A percentile compares a stretch with the other conserved stretches of the same genome.
Conservation (phyloP, 805 yeast species). For the Suhomyces sp. region DNA sequence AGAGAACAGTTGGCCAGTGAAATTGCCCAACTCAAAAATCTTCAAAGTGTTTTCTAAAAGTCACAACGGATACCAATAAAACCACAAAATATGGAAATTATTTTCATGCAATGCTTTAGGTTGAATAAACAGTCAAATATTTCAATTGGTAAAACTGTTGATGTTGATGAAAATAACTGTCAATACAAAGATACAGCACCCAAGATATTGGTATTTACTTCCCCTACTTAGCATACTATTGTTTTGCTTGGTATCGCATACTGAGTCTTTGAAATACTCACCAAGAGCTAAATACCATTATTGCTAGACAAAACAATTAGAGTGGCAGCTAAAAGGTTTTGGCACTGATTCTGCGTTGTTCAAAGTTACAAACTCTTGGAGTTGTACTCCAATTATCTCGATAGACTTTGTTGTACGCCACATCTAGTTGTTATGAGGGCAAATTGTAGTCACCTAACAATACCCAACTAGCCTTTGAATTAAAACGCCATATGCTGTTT, state of each 20-base stretch:
- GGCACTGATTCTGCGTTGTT: no score
- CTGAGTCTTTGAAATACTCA: no score
- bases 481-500: not conserved
- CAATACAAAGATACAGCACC: not conserved
- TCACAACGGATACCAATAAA: not conserved
- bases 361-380: not conserved
- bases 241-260: no score
- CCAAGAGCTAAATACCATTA: no score
- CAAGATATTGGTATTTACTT: no score
- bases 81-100: no score
- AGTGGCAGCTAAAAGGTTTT: no score
- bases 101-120: no score
- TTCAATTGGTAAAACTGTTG: no score
- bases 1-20: not conserved
- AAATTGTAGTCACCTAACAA: not conserved
- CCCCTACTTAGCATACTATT: no score
- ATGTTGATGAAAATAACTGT: not conserved
- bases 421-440: not conserved
- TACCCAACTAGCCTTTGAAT: not conserved
- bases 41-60: not conserved
- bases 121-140: no score
- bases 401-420: not conserved
- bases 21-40: not conserved
- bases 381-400: not conserved
- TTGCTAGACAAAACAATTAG: no score